A percentile compares a stretch with the other conserved stretches of the same genome.
These are phyloP conservation scores for Malassezia restricta DNA, from an alignment of 1,284 basidiomycete genomes.

Conservation along the genomic window DNA sequence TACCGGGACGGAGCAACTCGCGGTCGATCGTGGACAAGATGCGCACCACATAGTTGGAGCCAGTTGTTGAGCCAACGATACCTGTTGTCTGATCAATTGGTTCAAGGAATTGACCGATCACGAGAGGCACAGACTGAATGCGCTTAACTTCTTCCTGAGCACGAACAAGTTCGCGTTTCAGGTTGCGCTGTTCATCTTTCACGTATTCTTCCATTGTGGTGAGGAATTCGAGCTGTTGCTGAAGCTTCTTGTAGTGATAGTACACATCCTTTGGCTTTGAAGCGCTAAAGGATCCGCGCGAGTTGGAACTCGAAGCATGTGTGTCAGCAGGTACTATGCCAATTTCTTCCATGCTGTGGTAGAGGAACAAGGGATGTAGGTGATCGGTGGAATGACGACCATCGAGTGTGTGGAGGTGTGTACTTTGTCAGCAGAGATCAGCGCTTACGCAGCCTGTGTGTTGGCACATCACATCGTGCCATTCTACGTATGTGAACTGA, in stretches of 20 bases:
- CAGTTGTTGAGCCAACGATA: constrained; percentile 95
- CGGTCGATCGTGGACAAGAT: constrained; percentile 95
- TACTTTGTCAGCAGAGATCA: neutral
- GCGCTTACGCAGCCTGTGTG: neutral
- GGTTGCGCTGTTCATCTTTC: constrained; percentile 94
- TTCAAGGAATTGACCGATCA: constrained; percentile 98
- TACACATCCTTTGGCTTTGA: constrained; percentile 13
- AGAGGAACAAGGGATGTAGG: neutral
- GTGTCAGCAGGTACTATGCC: constrained; percentile 21
- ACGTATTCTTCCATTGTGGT: constrained; percentile 60
- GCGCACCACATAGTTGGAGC: constrained; percentile 94
- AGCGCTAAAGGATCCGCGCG: neutral
- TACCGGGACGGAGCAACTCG: constrained; percentile 90
- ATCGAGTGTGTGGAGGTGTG: neutral
- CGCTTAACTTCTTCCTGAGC: constrained; percentile 99
- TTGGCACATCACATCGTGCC: neutral
- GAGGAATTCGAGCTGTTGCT: constrained; percentile 45
- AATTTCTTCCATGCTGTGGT: constrained; percentile 36
- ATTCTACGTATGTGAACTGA: neutral
- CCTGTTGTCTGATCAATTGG: constrained; percentile 95
- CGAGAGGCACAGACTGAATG: constrained; percentile 96
- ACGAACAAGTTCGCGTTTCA: constrained; percentile 92
- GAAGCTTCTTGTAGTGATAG: constrained; percentile 43
- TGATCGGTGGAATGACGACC: neutral
- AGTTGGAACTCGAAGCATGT: constrained; percentile 3